Conservation (phyloP, 179 eudicot genomes). For the Beta corolliflora region DNA sequence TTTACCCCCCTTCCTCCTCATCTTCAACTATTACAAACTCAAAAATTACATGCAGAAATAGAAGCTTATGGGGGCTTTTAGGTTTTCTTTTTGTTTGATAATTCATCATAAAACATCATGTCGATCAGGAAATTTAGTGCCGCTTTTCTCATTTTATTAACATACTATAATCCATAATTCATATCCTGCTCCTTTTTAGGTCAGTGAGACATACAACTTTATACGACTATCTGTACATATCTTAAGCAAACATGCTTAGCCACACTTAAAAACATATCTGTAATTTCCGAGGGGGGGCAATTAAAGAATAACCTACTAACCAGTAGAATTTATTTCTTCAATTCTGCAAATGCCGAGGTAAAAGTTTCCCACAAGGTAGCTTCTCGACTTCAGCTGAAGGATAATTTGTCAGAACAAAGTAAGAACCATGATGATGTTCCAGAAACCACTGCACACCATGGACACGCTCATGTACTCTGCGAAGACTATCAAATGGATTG, state of each 20-base stretch:
- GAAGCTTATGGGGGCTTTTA: background rate
- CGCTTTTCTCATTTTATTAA: background rate
- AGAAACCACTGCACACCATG: slow-evolving; percentile 76
- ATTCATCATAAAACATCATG: background rate
- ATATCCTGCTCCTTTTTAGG: background rate
- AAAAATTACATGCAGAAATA: background rate
- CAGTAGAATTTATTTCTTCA: slow-evolving; percentile 49
- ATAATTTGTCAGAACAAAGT: slow-evolving; percentile 79
- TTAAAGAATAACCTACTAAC: slow-evolving; percentile 62
- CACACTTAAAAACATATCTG: background rate
- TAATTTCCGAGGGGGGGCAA: background rate
- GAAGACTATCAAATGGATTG: slow-evolving; percentile 55
- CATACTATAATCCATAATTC: background rate
- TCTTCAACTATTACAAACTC: background rate
- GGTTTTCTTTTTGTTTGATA: background rate
- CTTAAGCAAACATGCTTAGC: slow-evolving; percentile 10
- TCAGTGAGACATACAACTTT: background rate
- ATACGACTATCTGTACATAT: background rate
- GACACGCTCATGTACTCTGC: slow-evolving; percentile 65
- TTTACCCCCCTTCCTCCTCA: background rate
- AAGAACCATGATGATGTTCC: slow-evolving; percentile 86
- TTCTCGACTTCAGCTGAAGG: slow-evolving; percentile 40
- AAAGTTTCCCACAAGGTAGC: slow-evolving; percentile 49
- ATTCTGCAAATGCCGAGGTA: slow-evolving; percentile 63
- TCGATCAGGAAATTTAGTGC: background rate